phyloP scores from a whole-genome alignment of 305 asterid genomes.

The Andrographis paniculata region DNA sequence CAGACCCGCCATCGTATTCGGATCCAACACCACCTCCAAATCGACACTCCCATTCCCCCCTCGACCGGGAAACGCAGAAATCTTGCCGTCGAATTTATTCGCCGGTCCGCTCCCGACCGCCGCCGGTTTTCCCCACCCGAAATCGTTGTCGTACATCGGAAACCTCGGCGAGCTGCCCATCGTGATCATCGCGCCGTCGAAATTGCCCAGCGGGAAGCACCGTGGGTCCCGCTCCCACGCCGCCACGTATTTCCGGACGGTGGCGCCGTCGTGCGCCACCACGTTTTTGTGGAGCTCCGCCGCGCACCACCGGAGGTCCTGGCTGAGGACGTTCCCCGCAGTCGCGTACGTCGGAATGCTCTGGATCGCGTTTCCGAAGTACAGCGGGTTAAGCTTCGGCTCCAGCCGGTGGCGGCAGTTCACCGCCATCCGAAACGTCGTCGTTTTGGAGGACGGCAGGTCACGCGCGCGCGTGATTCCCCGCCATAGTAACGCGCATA shows the following conservation, averaged over 20 bases:
- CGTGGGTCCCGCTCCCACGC: constrained; percentile 44
- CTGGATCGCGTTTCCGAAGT: constrained; percentile 46
- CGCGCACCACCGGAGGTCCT: constrained; percentile 42
- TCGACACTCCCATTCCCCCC: constrained; percentile 33
- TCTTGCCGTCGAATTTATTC: constrained; percentile 44
- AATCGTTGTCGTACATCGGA: constrained; percentile 46
- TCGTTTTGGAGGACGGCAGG: constrained; percentile 25
- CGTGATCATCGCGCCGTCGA: constrained; percentile 45
- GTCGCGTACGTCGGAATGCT: constrained; percentile 38
- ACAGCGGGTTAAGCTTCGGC: constrained; percentile 34
- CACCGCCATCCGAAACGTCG: constrained; percentile 47
- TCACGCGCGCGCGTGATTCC: constrained; percentile 39
- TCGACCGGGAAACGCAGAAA: constrained; percentile 41
- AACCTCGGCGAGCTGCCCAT: constrained; percentile 48
- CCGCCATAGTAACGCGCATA: constrained; percentile 38
- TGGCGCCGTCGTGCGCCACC: constrained; percentile 28
- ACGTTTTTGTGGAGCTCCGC: constrained; percentile 35
- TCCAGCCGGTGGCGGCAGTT: constrained; percentile 42
- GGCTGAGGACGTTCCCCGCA: constrained; percentile 31
- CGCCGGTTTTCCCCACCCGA: constrained; percentile 44
- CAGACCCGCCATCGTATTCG: constrained; percentile 35
- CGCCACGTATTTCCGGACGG: constrained; percentile 28
- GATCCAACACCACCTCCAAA: constrained; percentile 37
- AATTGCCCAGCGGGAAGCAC: constrained; percentile 43
- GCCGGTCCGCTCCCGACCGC: constrained; percentile 39